These are phyloP conservation scores for Pyronema domesticum DNA, from an alignment of 495 filamentous ascomycete genomes.

Conservation along the genomic window DNA sequence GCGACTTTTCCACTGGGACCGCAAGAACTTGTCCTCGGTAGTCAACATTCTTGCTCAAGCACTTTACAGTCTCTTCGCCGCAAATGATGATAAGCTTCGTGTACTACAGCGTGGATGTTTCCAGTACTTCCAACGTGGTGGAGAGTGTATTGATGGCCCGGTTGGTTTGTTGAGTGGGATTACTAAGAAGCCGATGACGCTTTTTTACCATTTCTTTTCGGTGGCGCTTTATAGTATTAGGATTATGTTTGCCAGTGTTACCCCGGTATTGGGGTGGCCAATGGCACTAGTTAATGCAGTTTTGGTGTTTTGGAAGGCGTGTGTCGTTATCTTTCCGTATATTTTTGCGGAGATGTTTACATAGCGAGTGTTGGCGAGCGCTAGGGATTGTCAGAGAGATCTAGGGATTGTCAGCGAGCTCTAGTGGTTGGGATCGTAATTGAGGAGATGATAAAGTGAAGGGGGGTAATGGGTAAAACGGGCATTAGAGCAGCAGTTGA, in stretches of 20 bases:
- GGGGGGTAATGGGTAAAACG: too few relatives aligned
- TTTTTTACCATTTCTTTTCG: conserved; percentile 85
- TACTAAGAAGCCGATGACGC: conserved; percentile 54
- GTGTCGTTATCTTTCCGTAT: conserved; percentile 73
- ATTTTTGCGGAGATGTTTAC: conserved; percentile 41
- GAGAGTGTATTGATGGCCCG: conserved; percentile 51
- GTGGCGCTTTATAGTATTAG: conserved; percentile 83
- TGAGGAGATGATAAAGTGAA: too few relatives aligned
- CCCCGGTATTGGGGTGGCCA: conserved; percentile 42
- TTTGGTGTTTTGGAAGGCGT: conserved; percentile 69
- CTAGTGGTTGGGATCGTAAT: too few relatives aligned
- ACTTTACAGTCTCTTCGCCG: conserved; percentile 78
- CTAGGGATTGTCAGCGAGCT: too few relatives aligned
- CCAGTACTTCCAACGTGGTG: conserved; percentile 70
- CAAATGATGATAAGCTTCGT: conserved; percentile 56
- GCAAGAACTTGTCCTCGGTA: conserved; percentile 61
- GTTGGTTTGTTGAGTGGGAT: conserved; percentile 70
- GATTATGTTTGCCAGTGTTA: conserved; percentile 38
- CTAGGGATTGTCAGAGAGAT: too few relatives aligned
- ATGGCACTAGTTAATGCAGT: conserved; percentile 41
- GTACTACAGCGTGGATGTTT: conserved; percentile 85
- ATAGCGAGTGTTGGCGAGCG: too few relatives aligned
- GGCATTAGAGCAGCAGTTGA: too few relatives aligned
- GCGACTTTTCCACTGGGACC: conserved; percentile 63
- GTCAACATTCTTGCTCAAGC: conserved; percentile 95